phyloP scores from a whole-genome alignment of 2,329 filamentous ascomycete species.

The Talaromyces pinophilus region DNA sequence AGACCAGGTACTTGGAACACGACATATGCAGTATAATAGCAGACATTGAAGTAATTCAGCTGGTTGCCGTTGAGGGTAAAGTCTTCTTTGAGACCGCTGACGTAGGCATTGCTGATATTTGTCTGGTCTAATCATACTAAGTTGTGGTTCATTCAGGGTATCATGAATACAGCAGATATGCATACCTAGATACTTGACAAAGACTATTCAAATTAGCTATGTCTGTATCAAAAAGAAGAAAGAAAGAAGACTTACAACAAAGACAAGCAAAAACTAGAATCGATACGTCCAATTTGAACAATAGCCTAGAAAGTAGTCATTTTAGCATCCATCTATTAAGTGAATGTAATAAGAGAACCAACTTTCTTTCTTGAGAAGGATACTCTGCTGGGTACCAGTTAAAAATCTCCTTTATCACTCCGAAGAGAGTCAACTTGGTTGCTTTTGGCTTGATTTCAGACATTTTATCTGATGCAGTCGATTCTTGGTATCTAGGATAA shows the following conservation, averaged over 20 bases:
- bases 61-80: conserved; percentile 35
- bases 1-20: conserved; percentile 36
- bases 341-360: background rate
- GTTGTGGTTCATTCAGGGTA: background rate
- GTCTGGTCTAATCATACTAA: conserved; percentile 30
- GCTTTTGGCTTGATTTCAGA: background rate
- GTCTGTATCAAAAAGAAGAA: conserved; percentile 27
- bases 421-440: conserved; percentile 23
- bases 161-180: background rate
- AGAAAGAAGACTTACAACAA: conserved; percentile 30
- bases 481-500: no score
- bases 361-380: conserved; percentile 34
- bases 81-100: conserved; percentile 37
- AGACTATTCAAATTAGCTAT: conserved; percentile 7
- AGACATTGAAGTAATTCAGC: conserved; percentile 37
- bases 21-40: conserved; percentile 32
- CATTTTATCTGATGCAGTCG: background rate
- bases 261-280: conserved; percentile 36
- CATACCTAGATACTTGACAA: conserved; percentile 19
- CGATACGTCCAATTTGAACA: conserved; percentile 37
- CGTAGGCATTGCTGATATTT: conserved; percentile 39
- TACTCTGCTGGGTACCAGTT: conserved; percentile 38
- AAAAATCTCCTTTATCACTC: conserved; percentile 35
- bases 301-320: conserved; percentile 26
- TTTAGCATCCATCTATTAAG: background rate